These are phyloP conservation scores for Lactarius psammicola DNA, from an alignment of 768 basidiomycete species.

Conservation along the genomic window DNA sequence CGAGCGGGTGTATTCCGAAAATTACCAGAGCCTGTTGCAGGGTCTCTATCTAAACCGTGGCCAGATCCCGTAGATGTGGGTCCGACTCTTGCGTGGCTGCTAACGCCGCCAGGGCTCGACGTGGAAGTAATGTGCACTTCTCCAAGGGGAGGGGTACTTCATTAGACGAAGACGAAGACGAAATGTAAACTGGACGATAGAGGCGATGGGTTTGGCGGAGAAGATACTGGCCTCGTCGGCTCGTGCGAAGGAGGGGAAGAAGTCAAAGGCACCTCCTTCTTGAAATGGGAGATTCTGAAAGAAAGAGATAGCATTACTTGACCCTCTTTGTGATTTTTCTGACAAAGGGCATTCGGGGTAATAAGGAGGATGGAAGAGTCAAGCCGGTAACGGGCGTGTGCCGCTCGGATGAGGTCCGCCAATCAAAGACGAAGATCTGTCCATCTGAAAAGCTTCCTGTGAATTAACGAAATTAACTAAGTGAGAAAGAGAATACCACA, in stretches of 20 bases:
- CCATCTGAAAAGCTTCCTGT: constrained; percentile 2
- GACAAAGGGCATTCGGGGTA: neutral
- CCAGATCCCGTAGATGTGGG: constrained; percentile 1
- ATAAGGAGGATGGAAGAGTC: constrained; percentile 7
- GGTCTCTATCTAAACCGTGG: neutral
- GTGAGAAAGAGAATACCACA: neutral
- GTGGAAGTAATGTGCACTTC: neutral
- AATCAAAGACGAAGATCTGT: neutral
- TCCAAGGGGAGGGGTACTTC: constrained; percentile 6
- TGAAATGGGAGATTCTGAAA: neutral
- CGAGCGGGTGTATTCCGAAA: constrained; percentile 14
- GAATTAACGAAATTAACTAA: neutral
- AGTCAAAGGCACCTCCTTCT: constrained; percentile 12
- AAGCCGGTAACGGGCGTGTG: neutral
- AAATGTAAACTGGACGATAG: neutral
- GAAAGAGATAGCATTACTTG: neutral
- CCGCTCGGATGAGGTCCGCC: neutral
- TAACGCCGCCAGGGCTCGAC: neutral
- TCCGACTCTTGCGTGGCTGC: neutral
- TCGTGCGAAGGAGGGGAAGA: constrained; percentile 18
- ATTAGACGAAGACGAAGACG: neutral
- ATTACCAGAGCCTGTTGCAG: constrained; percentile 1
- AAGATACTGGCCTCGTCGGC: constrained; percentile 11
- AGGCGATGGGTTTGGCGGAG: constrained; percentile 3
- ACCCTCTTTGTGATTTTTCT: neutral